phyloP scores from a whole-genome alignment of 495 filamentous ascomycete species.

The Daldinia caldariorum region DNA sequence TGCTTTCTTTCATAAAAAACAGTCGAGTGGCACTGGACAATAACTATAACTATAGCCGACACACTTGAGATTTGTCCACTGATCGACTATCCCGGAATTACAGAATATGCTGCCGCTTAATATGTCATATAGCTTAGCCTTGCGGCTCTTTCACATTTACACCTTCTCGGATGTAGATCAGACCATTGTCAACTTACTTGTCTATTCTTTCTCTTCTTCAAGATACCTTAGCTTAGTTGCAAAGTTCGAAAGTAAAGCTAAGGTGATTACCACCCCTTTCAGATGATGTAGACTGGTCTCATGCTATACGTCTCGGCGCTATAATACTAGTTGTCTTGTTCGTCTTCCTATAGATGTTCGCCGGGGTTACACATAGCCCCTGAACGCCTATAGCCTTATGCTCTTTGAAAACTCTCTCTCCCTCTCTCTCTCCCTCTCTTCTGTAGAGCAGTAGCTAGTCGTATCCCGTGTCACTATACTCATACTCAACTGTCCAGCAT shows the following conservation, averaged over 20 bases:
- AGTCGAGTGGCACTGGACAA: background rate
- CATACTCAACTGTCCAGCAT: background rate
- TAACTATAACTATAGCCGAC: background rate
- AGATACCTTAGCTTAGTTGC: background rate
- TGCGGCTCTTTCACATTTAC: background rate
- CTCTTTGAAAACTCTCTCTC: background rate
- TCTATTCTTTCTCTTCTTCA: background rate
- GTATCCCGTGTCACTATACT: background rate
- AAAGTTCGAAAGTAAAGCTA: conserved; percentile 2
- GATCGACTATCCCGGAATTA: background rate
- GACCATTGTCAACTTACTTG: background rate
- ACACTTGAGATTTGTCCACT: background rate
- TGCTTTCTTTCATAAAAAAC: background rate
- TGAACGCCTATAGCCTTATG: background rate
- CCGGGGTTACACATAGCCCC: background rate
- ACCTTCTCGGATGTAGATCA: too few relatives aligned
- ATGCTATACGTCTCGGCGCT: background rate
- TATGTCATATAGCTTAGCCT: background rate
- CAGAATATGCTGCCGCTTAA: background rate
- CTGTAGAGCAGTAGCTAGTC: too few relatives aligned
- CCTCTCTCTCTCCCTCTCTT: too few relatives aligned
- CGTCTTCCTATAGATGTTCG: background rate
- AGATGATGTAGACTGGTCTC: background rate
- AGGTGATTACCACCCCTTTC: background rate
- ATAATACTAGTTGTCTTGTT: background rate